Conservation (phyloP, 2,329 filamentous ascomycete species). For the Fusarium mundagurra region DNA sequence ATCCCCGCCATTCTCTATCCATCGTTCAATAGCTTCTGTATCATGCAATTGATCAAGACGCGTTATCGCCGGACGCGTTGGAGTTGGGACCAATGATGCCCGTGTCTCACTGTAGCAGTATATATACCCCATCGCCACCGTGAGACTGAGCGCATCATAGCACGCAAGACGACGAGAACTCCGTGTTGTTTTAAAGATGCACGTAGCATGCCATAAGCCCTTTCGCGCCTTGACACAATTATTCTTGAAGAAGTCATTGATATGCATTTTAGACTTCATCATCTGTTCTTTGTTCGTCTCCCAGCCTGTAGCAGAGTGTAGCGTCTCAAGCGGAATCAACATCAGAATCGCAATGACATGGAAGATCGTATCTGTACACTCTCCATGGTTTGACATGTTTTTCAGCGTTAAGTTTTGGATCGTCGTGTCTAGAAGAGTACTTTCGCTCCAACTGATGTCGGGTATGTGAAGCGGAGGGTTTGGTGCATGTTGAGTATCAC, state of each 20-base stretch:
- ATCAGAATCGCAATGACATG: neutral
- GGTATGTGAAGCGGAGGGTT: too few relatives aligned
- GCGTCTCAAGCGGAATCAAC: neutral
- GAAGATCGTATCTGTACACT: accelerated
- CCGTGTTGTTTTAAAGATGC: neutral
- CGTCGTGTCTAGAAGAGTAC: neutral
- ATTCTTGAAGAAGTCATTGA: neutral
- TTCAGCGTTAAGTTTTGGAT: accelerated
- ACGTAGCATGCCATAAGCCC: neutral
- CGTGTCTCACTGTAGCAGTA: neutral
- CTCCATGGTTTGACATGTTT: accelerated
- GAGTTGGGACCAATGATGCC: accelerated
- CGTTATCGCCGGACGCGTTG: accelerated
- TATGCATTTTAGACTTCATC: neutral
- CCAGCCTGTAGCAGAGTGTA: neutral
- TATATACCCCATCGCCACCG: neutral
- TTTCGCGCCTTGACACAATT: accelerated
- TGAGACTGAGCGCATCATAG: neutral
- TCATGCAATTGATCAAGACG: neutral
- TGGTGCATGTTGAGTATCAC: accelerated
- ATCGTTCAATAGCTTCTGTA: accelerated
- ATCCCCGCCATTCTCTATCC: accelerated
- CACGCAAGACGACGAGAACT: neutral
- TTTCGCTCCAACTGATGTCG: neutral
- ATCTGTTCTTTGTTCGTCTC: neutral